These are phyloP conservation scores for Lathyrus oleraceus DNA, from an alignment of 306 rosid genomes.

Conservation along the genomic window DNA sequence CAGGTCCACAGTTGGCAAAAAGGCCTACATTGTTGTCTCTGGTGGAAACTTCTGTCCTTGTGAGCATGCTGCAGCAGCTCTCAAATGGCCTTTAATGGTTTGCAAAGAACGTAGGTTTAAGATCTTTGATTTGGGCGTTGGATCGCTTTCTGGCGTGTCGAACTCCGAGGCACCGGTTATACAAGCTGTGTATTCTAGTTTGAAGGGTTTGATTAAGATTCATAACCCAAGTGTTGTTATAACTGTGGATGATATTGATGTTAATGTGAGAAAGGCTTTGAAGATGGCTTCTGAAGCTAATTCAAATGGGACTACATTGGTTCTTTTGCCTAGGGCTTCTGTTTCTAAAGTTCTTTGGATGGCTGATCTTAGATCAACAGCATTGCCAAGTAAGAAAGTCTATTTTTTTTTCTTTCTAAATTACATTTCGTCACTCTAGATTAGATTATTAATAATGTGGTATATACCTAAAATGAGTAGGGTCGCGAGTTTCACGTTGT, in stretches of 20 bases:
- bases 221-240: slow-evolving; percentile 87
- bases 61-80: slow-evolving; percentile 71
- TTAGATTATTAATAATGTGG: neutral
- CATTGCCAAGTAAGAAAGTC: slow-evolving; percentile 73
- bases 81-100: slow-evolving; percentile 76
- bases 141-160: slow-evolving; percentile 68
- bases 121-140: slow-evolving; percentile 73
- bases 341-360: slow-evolving; percentile 87
- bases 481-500: too few species aligned
- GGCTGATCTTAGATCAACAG: slow-evolving; percentile 84
- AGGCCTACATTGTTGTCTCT: slow-evolving; percentile 80
- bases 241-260: slow-evolving; percentile 67
- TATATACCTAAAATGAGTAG: neutral
- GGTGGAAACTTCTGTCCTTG: slow-evolving; percentile 75
- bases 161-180: slow-evolving; percentile 80
- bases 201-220: slow-evolving; percentile 88
- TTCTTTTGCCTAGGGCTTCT: slow-evolving; percentile 73
- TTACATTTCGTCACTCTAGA: neutral
- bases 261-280: slow-evolving; percentile 75
- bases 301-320: slow-evolving; percentile 58
- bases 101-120: slow-evolving; percentile 85
- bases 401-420: neutral
- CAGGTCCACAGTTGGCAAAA: slow-evolving; percentile 75
- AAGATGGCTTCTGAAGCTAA: slow-evolving; percentile 79
- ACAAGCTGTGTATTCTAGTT: slow-evolving; percentile 77